These are phyloP conservation scores for Crithidia expoeki DNA, from an alignment of 208 protist genomes.

Conservation along the genomic window DNA sequence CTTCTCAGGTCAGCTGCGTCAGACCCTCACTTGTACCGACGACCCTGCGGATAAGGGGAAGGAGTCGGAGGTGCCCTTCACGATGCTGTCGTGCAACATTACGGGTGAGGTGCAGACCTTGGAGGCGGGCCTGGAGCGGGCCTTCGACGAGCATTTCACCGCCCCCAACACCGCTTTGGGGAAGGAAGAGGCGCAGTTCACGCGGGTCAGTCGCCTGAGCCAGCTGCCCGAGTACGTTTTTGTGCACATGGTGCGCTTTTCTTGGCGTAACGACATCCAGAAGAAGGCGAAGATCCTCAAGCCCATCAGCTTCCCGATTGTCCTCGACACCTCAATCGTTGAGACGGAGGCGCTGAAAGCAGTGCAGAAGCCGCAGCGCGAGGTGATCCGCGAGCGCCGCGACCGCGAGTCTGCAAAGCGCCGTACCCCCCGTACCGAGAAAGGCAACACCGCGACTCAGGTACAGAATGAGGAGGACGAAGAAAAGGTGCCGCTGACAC, in stretches of 20 bases:
- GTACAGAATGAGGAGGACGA: background rate
- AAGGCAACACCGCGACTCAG: constrained; percentile 12
- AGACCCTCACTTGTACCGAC: constrained; percentile 62
- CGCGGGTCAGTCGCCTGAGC: constrained; percentile 49
- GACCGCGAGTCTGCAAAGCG: constrained; percentile 64
- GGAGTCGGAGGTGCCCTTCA: constrained; percentile 47
- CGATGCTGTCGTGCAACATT: constrained; percentile 89
- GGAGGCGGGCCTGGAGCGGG: constrained; percentile 71
- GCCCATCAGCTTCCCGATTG: constrained; percentile 80
- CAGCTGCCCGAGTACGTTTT: constrained; percentile 84
- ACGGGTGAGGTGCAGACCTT: constrained; percentile 76
- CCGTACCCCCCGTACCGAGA: constrained; percentile 31
- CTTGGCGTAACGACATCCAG: constrained; percentile 80
- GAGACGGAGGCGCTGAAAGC: constrained; percentile 65
- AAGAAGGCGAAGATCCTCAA: constrained; percentile 90
- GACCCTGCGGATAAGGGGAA: constrained; percentile 45
- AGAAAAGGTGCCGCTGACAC: constrained; percentile 28
- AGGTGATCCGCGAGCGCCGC: constrained; percentile 44
- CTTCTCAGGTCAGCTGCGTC: constrained; percentile 52
- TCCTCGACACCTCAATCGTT: constrained; percentile 64
- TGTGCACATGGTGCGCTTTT: constrained; percentile 92
- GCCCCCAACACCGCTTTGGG: constrained; percentile 52
- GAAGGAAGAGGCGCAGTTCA: constrained; percentile 54
- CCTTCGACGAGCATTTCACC: constrained; percentile 66
- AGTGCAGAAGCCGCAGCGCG: constrained; percentile 41